phyloP scores from a whole-genome alignment of 192 early-diverging fungal species.

The Piromyces sp. region DNA sequence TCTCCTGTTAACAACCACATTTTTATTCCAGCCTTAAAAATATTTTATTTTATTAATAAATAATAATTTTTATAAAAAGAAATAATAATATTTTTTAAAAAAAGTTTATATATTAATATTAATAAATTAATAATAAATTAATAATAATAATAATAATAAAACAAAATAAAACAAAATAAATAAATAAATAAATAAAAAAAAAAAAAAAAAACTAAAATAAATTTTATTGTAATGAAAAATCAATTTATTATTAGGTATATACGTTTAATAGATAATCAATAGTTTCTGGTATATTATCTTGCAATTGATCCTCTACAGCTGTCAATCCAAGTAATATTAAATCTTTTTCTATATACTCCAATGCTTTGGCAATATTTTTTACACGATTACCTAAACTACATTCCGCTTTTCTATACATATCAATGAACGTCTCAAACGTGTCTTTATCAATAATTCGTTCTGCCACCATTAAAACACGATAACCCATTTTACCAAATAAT shows the following conservation, averaged over 20 bases:
- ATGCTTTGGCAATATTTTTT: slow-evolving; percentile 49
- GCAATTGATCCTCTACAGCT: slow-evolving; percentile 92
- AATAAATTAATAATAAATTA: no score
- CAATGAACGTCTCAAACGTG: neutral
- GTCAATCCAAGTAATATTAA: slow-evolving; percentile 83
- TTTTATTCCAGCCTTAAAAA: slow-evolving; percentile 19
- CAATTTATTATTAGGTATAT: neutral
- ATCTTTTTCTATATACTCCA: slow-evolving; percentile 62
- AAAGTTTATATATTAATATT: no score
- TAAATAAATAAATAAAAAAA: no score
- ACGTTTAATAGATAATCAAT: slow-evolving; percentile 56
- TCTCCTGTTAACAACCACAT: slow-evolving; percentile 46
- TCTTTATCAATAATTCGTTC: neutral
- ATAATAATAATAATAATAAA: no score
- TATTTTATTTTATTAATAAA: neutral
- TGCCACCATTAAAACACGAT: slow-evolving; percentile 1
- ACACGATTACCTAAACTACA: slow-evolving; percentile 45
- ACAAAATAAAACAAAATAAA: no score
- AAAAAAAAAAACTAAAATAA: no score
- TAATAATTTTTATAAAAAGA: neutral
- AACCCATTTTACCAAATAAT: slow-evolving; percentile 1
- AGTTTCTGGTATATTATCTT: slow-evolving; percentile 86
- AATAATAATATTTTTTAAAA: neutral
- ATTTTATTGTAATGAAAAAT: no score
- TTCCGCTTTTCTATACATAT: slow-evolving; percentile 1